A percentile compares a stretch with the other conserved stretches of the same genome.
Evolutionary conservation across 169 alveolate species (phyloP).

Genomic region (Plasmodium berghei): DNA sequence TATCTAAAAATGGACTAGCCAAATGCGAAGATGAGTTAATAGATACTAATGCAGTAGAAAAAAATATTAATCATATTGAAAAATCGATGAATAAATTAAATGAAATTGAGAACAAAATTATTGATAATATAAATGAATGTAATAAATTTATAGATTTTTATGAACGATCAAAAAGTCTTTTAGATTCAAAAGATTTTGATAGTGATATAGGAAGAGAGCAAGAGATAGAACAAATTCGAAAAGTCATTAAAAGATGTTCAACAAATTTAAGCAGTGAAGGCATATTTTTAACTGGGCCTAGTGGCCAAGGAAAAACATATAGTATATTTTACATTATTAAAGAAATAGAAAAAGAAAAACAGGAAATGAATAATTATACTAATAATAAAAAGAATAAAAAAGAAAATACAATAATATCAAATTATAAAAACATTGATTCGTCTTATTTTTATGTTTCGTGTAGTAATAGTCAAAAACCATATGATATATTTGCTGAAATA

Average conservation of each 20-base stretch:
- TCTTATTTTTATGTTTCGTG: constrained; percentile 69
- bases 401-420: neutral
- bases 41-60: constrained; percentile 32
- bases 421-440: constrained; percentile 51
- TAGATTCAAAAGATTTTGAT: constrained; percentile 66
- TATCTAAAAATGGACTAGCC: constrained; percentile 18
- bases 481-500: constrained; percentile 64
- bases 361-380: constrained; percentile 1
- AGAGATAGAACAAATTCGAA: constrained; percentile 57
- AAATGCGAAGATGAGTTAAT: constrained; percentile 6
- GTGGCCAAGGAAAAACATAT: constrained; percentile 72
- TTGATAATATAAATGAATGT: constrained; percentile 57
- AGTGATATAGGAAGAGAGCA: constrained; percentile 72
- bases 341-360: constrained; percentile 57
- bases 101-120: constrained; percentile 54
- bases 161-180: constrained; percentile 55
- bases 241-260: constrained; percentile 48
- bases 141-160: constrained; percentile 59
- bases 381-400: constrained; percentile 16
- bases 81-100: constrained; percentile 41
- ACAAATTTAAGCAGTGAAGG: constrained; percentile 45
- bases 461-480: constrained; percentile 62
- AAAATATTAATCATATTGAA: constrained; percentile 54
- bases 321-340: constrained; percentile 69
- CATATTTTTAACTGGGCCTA: constrained; percentile 58